Evolutionary conservation across 2,329 filamentous ascomycete species (phyloP), one percentile per base, ranked within the genome.

Genomic region (Fusarium torulosum): DNA sequence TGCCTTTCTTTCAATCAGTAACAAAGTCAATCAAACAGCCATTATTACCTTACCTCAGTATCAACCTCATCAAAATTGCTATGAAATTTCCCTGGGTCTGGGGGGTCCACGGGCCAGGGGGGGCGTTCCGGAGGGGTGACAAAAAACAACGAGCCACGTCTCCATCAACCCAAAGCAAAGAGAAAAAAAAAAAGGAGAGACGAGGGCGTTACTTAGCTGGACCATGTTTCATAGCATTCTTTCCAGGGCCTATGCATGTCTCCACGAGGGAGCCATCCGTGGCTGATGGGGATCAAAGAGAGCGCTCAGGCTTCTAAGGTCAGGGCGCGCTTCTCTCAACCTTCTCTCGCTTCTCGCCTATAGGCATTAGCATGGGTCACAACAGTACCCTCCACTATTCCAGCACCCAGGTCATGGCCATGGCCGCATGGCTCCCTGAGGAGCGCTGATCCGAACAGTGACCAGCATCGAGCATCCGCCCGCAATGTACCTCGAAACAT

Each of bases 181-280:
- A n/a, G n/a, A n/a, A 64, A 45, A 56, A 35, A 27, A 44, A 63
- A 66, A 62, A 66, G 61, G 65, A 59, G 56, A 61, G 59, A 46
- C 40, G 42, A 61, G 46, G 47, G 42, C 47, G 44, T 57, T 71
- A 62, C 69, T 59, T 67, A 47, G 54, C 70, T 57, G 60, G 62
- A 67, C 65, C 70, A 54, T 72, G 70, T 69, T 65, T 62, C 47
- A 63, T 68, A 58, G 66, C 70, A 67, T 50, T 53, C 21, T 31
- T 49, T 58, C 53, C 61, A 69, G 59, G 61, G 69, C 58, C 57
- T 53, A 54, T 65, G 63, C 59, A 58, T 66, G 60, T 68, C 66
- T 69, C 62, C 62, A 69, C 58, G 58, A 69, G 62, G 66, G 61
- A 63, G 37, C 53, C 66, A 11, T 45, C 60, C 46, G 33, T 66